Base-by-base conservation (phyloP, 2,329 filamentous ascomycete genomes). In the Colletotrichum musicola region DNA sequence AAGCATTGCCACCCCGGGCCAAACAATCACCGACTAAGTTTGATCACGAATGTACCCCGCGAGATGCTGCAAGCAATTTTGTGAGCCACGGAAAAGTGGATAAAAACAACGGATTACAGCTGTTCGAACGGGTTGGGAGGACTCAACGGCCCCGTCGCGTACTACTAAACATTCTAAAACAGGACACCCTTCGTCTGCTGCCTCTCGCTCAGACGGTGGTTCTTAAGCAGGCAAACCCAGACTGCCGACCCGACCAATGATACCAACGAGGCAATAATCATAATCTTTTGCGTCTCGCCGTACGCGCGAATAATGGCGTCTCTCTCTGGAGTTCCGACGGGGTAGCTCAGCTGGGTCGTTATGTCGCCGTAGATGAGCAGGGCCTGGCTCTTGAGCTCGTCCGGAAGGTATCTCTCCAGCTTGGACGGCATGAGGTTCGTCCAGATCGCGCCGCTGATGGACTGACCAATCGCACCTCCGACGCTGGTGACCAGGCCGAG, bases 281-380 rank as follows among this genome's bases (percentile, higher is more conserved):
- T 81, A 40, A 75, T 71, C 13, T 77, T 78, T 76, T 87, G 84
- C 4, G 82, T 79, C 44, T 82, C 81, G 1, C 79, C 83, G 65
- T 87, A 88, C 0, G 84, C 82, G 54, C 77, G 65, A 35, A 82
- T 78, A 58, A 86, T 85, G 2, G 78, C 85, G 18, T 77, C 68
- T 16, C 85, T 75, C 22, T 77, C 80, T 0, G 78, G 74, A 4
- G 74, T 82, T 4, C 82, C 80, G 20, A 82, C 72, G 0, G 79
- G 73, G 69, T 84, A 86, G 5, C 71, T 70, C 5, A 82, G 72
- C 71, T 83, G 82, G 2, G 68, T 73, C 1, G 63, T 62, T n/a
- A 83, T 64, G 22, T 76, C 73, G 4, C 71, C 75, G 55, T 81
- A 82, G 53, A 85, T 82, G 2, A 84, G 84, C n/a, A 88, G 73